Conservation (phyloP, 208 protist genomes). For the Vickermania spadyakhi region DNA sequence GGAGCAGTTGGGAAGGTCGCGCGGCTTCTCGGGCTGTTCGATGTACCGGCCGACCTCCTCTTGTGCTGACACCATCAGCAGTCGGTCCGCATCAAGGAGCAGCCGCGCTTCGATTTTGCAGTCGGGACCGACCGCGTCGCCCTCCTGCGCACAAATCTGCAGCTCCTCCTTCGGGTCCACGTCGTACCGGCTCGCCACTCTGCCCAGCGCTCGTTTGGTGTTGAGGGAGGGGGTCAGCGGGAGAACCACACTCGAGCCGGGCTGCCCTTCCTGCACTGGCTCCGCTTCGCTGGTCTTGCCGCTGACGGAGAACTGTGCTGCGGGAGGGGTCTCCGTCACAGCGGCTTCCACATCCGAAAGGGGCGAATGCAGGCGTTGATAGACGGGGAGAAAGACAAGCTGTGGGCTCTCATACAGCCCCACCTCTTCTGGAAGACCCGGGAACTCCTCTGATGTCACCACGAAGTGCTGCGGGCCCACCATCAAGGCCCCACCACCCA, state of each 20-base stretch:
- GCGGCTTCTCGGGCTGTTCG: background rate
- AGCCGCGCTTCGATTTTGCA: conserved; percentile 54
- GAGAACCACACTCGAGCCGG: background rate
- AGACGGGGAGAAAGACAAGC: background rate
- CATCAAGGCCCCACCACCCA: background rate
- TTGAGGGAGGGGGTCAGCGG: background rate
- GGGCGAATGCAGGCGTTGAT: background rate
- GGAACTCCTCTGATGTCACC: background rate
- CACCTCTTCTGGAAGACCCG: background rate
- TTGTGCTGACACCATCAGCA: conserved; percentile 35
- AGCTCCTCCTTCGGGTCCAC: background rate
- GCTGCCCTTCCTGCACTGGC: background rate
- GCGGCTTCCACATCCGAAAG: background rate
- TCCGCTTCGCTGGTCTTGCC: background rate
- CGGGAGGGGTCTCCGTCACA: no score
- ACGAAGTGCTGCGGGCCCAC: background rate
- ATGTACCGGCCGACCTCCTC: conserved; percentile 55
- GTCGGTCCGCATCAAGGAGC: conserved; percentile 36
- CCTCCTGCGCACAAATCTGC: background rate
- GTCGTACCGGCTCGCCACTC: background rate
- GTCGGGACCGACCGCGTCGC: conserved; percentile 6
- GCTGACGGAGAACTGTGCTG: no score
- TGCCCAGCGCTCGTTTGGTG: background rate
- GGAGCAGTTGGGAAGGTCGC: background rate
- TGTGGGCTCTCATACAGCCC: background rate